Conservation (phyloP, 768 basidiomycete genomes). For the Cystofilobasidium bisporidii region DNA sequence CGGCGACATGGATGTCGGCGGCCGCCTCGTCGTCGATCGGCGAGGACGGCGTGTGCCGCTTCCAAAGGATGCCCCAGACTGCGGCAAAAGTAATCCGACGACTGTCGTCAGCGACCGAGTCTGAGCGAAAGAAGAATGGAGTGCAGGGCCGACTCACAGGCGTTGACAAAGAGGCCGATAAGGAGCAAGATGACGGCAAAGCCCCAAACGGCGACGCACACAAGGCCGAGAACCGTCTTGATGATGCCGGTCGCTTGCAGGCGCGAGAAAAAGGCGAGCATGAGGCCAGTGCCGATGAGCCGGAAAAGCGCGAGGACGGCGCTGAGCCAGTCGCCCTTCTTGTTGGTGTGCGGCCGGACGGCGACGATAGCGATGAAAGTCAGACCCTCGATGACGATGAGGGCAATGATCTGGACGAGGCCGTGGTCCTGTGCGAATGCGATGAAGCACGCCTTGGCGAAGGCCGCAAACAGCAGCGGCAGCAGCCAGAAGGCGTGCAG, state of each 20-base stretch:
- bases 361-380: constrained; percentile 49
- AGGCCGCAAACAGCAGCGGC: constrained; percentile 49
- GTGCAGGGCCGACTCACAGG: too few relatives aligned
- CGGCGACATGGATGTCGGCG: neutral
- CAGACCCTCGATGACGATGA: constrained; percentile 58
- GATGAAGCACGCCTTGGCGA: constrained; percentile 64
- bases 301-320: constrained; percentile 59
- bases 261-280: constrained; percentile 59
- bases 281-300: constrained; percentile 57
- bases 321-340: constrained; percentile 60
- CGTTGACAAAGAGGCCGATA: constrained; percentile 54
- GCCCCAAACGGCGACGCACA: constrained; percentile 62
- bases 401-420: constrained; percentile 57
- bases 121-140: too few relatives aligned
- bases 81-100: too few relatives aligned
- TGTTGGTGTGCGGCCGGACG: constrained; percentile 56
- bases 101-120: too few relatives aligned
- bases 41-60: constrained; percentile 21
- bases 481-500: constrained; percentile 60
- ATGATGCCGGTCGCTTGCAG: constrained; percentile 50
- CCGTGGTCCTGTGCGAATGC: constrained; percentile 50
- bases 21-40: constrained; percentile 12
- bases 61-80: constrained; percentile 28
- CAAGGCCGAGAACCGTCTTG: constrained; percentile 63
- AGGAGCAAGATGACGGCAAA: constrained; percentile 61